These are phyloP conservation scores for Pezicula neosporulosa DNA, from an alignment of 2,329 filamentous ascomycete genomes.

Conservation along the genomic window DNA sequence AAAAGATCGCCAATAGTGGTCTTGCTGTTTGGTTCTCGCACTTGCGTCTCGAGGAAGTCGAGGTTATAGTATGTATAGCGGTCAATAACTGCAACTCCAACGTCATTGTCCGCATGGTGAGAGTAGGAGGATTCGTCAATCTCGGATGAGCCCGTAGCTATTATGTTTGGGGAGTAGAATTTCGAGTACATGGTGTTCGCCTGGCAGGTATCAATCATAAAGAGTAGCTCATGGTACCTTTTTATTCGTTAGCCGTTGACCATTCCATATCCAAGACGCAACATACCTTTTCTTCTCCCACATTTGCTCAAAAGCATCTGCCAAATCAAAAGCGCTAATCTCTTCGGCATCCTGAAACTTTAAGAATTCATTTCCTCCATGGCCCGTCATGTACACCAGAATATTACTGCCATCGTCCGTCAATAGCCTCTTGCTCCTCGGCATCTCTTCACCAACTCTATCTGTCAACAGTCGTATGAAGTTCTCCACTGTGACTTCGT, in stretches of 20 bases:
- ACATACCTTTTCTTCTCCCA: constrained; percentile 95
- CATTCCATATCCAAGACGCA: background rate
- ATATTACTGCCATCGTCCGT: constrained; percentile 97
- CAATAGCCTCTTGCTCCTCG: constrained; percentile 85
- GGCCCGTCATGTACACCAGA: constrained; percentile 97
- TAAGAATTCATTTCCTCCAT: constrained; percentile 94
- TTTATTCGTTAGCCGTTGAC: constrained; percentile 3
- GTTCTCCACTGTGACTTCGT: constrained; percentile 98
- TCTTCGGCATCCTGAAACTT: constrained; percentile 99
- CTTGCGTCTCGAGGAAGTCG: constrained; percentile 89
- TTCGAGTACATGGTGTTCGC: constrained; percentile 99
- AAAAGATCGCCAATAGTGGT: constrained; percentile 92
- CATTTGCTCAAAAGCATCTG: constrained; percentile 98
- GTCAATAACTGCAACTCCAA: constrained; percentile 96
- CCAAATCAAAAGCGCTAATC: constrained; percentile 92
- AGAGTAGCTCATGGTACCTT: constrained; percentile 93
- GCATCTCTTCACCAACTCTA: constrained; percentile 90
- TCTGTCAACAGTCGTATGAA: constrained; percentile 96
- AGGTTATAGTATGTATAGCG: constrained; percentile 98
- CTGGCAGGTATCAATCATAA: constrained; percentile 99
- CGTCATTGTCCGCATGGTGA: constrained; percentile 96
- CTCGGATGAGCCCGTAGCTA: constrained; percentile 94
- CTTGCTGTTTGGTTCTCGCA: constrained; percentile 81
- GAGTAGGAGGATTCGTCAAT: constrained; percentile 96
- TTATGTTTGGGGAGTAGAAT: constrained; percentile 96